Evolutionary conservation across 169 alveolate genomes (phyloP).

Genomic region (Plasmodium vivax): DNA sequence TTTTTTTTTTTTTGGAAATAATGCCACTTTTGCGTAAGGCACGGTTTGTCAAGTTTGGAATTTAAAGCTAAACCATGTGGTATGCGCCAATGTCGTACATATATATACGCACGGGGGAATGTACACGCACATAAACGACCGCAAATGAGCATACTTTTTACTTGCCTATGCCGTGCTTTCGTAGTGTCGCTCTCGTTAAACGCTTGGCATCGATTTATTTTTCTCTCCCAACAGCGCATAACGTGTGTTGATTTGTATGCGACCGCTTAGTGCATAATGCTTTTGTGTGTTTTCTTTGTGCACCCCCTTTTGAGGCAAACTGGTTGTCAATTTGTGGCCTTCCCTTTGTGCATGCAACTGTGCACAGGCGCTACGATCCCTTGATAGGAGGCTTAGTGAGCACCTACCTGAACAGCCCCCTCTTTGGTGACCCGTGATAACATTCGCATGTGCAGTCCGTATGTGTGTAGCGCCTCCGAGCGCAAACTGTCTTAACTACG

Average conservation of each 20-base stretch:
- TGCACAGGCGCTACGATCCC: not conserved
- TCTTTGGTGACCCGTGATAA: not conserved
- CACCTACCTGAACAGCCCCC: not conserved
- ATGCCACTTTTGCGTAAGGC: not conserved
- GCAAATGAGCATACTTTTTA: not conserved
- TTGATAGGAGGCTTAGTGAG: not conserved
- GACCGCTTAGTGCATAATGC: not conserved
- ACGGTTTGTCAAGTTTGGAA: not conserved
- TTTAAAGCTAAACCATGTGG: not conserved
- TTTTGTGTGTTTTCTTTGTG: not conserved
- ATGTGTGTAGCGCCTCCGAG: not conserved
- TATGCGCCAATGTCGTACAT: not conserved
- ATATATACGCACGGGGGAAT: not conserved
- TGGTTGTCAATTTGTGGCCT: not conserved
- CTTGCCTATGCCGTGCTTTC: not conserved
- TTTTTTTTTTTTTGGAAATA: constrained; percentile 1
- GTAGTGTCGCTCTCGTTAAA: not conserved
- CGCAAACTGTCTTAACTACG: not conserved
- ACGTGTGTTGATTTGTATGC: not conserved
- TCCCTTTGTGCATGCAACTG: not conserved
- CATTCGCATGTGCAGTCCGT: not conserved
- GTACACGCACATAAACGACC: not conserved
- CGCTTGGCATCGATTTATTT: not conserved
- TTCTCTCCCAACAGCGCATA: not conserved
- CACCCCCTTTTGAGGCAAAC: not conserved